Conservation (phyloP, 768 basidiomycete genomes). For the Tephrocybe sp. region DNA sequence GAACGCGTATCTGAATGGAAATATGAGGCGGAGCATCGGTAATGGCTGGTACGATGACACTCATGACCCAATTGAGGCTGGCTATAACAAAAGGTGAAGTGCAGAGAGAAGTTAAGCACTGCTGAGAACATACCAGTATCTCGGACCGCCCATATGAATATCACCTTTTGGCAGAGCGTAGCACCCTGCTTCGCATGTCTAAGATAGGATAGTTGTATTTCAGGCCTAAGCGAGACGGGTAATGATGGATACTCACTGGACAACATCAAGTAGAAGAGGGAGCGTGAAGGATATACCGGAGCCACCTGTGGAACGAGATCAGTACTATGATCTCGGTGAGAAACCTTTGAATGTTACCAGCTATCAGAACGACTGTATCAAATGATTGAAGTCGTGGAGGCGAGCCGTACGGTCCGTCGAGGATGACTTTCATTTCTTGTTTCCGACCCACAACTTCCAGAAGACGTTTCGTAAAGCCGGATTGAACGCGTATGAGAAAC, state of each 20-base stretch:
- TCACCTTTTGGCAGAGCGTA: constrained; percentile 1
- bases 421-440: constrained; percentile 37
- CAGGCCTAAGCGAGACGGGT: too few species aligned
- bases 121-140: constrained; percentile 26
- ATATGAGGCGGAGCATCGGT: background rate
- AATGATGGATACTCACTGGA: constrained; percentile 31
- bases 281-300: constrained; percentile 49
- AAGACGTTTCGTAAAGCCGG: constrained; percentile 58
- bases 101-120: background rate
- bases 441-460: constrained; percentile 25
- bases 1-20: constrained; percentile 17
- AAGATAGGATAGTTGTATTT: background rate
- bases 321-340: background rate
- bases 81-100: constrained; percentile 9
- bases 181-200: constrained; percentile 2
- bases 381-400: constrained; percentile 39
- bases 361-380: constrained; percentile 47
- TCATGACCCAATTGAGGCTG: constrained; percentile 29
- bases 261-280: constrained; percentile 40
- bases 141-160: constrained; percentile 44
- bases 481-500: constrained; percentile 57
- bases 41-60: constrained; percentile 20
- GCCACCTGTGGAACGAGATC: constrained; percentile 30
- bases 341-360: constrained; percentile 25
- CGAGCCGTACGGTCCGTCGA: constrained; percentile 61